Evolutionary conservation across 176 grass and related monocot species (phyloP).

Genomic region (Eremochloa ophiuroides): DNA sequence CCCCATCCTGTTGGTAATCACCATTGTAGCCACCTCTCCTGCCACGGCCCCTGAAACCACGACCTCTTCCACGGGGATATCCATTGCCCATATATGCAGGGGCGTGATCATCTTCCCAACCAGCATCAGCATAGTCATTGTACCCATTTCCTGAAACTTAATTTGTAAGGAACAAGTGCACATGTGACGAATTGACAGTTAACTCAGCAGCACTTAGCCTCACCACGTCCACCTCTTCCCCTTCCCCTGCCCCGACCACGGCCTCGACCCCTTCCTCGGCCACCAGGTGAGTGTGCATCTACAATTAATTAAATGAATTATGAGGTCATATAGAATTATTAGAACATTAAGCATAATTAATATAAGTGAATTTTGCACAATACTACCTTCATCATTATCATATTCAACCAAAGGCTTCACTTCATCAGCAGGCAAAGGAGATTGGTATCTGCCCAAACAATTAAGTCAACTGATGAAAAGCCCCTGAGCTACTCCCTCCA

Average conservation of each 20-base stretch:
- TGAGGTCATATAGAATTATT: background rate
- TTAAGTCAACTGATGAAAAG: constrained; percentile 1
- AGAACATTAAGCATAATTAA: background rate
- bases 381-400: constrained; percentile 94
- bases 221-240: constrained; percentile 48
- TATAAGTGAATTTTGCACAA: background rate
- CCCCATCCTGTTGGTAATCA: constrained; percentile 79
- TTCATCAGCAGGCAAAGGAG: constrained; percentile 74
- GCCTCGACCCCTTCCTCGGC: constrained; percentile 62
- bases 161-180: constrained; percentile 17
- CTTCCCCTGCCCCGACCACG: constrained; percentile 48
- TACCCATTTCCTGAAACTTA: constrained; percentile 54
- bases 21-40: constrained; percentile 49
- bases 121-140: constrained; percentile 43
- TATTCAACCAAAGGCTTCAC: constrained; percentile 85
- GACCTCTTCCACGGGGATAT: constrained; percentile 58
- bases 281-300: constrained; percentile 68
- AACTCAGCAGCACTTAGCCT: constrained; percentile 9
- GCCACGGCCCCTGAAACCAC: constrained; percentile 49
- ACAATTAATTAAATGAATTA: constrained; percentile 30
- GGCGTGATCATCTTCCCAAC: constrained; percentile 53
- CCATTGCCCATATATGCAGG: constrained; percentile 47
- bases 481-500: background rate
- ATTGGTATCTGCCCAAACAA: constrained; percentile 74
- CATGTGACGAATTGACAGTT: background rate